These are phyloP conservation scores for Apocynum venetum DNA, from an alignment of 257 asterid genomes.

Conservation along the genomic window DNA sequence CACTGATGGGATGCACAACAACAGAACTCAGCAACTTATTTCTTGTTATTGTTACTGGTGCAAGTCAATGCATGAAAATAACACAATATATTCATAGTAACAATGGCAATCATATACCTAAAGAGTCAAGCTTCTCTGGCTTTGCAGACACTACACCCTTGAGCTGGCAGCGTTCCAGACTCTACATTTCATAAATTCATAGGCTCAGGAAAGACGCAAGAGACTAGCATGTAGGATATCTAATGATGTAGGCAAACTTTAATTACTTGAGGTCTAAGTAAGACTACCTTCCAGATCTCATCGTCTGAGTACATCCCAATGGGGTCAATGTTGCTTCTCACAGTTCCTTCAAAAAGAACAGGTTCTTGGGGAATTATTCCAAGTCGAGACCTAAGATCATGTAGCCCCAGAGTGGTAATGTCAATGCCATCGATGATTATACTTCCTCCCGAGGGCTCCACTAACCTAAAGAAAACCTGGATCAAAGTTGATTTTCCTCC, in stretches of 20 bases:
- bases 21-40: neutral
- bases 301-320: constrained; percentile 74
- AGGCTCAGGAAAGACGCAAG: neutral
- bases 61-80: neutral
- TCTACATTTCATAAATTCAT: constrained; percentile 31
- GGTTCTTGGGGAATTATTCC: constrained; percentile 99
- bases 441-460: constrained; percentile 85
- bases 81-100: neutral
- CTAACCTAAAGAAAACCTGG: constrained; percentile 91
- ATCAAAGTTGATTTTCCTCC: constrained; percentile 95
- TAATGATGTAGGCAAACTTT: too few species aligned
- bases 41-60: too few species aligned
- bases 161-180: constrained; percentile 95
- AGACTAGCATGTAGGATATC: neutral
- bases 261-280: neutral
- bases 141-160: constrained; percentile 83
- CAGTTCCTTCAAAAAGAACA: constrained; percentile 93
- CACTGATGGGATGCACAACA: constrained; percentile 27
- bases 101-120: constrained; percentile 37
- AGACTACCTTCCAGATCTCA: constrained; percentile 86
- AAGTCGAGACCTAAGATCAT: constrained; percentile 90
- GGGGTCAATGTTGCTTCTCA: constrained; percentile 94
- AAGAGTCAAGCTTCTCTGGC: constrained; percentile 80
- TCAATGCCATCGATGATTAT: constrained; percentile 72
- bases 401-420: constrained; percentile 72